phyloP scores from a whole-genome alignment of 1,284 basidiomycete species.

The Marasmius fiardii region DNA sequence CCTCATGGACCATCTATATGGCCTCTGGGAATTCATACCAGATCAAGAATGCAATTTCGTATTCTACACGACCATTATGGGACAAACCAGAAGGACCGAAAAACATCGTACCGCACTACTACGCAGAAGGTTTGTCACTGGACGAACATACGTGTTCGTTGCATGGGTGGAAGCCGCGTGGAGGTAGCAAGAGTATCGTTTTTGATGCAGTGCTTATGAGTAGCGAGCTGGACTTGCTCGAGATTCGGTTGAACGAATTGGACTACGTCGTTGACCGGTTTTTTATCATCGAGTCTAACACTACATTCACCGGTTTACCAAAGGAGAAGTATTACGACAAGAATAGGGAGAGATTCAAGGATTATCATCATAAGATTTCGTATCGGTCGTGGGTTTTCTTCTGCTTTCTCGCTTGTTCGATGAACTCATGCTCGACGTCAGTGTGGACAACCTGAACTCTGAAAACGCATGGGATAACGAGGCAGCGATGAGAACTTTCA shows the following conservation, averaged over 20 bases:
- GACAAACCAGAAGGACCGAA: constrained; percentile 50
- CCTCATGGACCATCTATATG: constrained; percentile 29
- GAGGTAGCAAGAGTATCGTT: constrained; percentile 28
- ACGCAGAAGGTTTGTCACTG: constrained; percentile 48
- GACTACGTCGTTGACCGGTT: constrained; percentile 59
- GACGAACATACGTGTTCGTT: constrained; percentile 44
- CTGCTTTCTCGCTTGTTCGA: not conserved
- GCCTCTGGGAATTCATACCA: constrained; percentile 40
- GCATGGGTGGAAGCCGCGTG: constrained; percentile 50
- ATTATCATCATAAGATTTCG: constrained; percentile 52
- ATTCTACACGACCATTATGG: constrained; percentile 65
- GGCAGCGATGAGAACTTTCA: constrained; percentile 32
- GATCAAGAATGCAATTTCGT: constrained; percentile 47
- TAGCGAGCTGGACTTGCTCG: constrained; percentile 67
- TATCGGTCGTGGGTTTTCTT: constrained; percentile 40
- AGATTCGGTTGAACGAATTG: constrained; percentile 67
- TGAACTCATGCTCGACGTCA: constrained; percentile 14
- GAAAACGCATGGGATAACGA: constrained; percentile 42
- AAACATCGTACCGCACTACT: constrained; percentile 49
- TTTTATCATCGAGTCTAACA: constrained; percentile 64
- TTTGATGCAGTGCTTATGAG: constrained; percentile 60
- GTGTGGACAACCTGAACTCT: constrained; percentile 33
- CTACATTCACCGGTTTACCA: constrained; percentile 58
- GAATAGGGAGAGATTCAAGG: constrained; percentile 44
- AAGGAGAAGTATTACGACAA: constrained; percentile 53